These are phyloP conservation scores for Pestalotiopsis sp. DNA, from an alignment of 2,329 filamentous ascomycete genomes.

Conservation along the genomic window DNA sequence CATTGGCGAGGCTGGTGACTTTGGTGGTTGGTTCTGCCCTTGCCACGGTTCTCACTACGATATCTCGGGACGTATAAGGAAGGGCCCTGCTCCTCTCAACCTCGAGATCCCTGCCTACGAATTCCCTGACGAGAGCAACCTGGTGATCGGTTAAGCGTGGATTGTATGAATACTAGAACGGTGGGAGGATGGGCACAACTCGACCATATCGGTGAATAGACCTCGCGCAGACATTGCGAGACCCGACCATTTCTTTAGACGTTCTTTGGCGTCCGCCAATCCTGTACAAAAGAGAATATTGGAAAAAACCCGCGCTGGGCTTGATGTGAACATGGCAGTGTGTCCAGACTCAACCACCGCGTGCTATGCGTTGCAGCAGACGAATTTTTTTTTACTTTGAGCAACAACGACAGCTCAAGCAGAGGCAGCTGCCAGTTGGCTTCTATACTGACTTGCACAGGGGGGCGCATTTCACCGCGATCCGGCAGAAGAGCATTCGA, in stretches of 20 bases:
- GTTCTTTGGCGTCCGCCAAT: slow-evolving; percentile 28
- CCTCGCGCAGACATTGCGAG: slow-evolving; percentile 28
- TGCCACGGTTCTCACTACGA: slow-evolving; percentile 99
- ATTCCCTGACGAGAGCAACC: slow-evolving; percentile 85
- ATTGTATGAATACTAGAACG: slow-evolving; percentile 34
- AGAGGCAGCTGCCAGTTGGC: not conserved
- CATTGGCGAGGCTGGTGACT: slow-evolving; percentile 98
- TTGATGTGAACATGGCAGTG: not conserved
- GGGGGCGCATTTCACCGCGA: not conserved
- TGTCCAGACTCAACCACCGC: not conserved
- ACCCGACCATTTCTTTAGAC: slow-evolving; percentile 32
- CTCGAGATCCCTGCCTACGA: slow-evolving; percentile 92
- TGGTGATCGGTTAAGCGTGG: slow-evolving; percentile 84
- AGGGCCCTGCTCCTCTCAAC: slow-evolving; percentile 95
- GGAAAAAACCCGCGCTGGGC: slow-evolving; percentile 12
- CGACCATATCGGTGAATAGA: slow-evolving; percentile 25
- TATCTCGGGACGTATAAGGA: slow-evolving; percentile 97
- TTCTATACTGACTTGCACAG: not conserved
- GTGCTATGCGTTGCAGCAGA: not conserved
- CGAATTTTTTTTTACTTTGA: not conserved
- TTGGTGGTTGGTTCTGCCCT: slow-evolving; percentile 97
- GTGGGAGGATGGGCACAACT: slow-evolving; percentile 16
- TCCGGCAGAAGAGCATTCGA: not conserved
- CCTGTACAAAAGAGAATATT: slow-evolving; percentile 35
- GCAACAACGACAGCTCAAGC: not conserved